Conservation (phyloP, 73 alveolate species). For the Symbiodinium pilosum region DNA sequence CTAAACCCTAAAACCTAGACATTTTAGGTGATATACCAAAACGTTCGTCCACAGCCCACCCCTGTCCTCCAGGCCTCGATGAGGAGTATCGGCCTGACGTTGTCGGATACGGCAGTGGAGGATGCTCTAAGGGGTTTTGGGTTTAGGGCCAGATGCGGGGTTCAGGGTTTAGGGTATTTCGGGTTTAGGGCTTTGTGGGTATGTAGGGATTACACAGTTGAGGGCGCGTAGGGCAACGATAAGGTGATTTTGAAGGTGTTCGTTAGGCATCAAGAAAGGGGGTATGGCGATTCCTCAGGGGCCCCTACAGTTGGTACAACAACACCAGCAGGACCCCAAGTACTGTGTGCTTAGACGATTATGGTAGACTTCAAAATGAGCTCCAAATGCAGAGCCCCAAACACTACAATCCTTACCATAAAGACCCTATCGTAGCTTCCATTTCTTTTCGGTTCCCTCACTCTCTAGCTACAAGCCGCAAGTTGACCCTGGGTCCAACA, state of each 20-base stretch:
- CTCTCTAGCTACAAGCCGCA: not conserved
- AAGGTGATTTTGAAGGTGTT: no score
- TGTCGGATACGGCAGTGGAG: conserved; percentile 3
- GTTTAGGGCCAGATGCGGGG: not conserved
- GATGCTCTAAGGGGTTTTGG: not conserved
- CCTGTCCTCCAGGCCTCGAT: not conserved
- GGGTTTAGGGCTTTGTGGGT: not conserved
- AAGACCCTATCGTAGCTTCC: not conserved
- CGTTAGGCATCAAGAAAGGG: no score
- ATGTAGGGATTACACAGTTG: not conserved
- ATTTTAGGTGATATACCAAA: no score
- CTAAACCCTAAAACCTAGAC: not conserved
- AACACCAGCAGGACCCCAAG: no score
- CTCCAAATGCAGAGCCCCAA: not conserved
- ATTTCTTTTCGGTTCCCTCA: not conserved
- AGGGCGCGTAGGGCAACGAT: no score
- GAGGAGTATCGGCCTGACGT: not conserved
- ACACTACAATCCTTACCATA: not conserved
- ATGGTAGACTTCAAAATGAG: not conserved
- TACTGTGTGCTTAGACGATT: not conserved
- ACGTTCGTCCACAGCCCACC: no score
- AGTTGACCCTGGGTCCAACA: not conserved
- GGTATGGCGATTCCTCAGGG: no score
- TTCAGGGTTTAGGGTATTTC: not conserved
- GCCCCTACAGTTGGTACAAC: no score